phyloP scores from a whole-genome alignment of 768 basidiomycete genomes.

The Macrolepiota albuminosa region DNA sequence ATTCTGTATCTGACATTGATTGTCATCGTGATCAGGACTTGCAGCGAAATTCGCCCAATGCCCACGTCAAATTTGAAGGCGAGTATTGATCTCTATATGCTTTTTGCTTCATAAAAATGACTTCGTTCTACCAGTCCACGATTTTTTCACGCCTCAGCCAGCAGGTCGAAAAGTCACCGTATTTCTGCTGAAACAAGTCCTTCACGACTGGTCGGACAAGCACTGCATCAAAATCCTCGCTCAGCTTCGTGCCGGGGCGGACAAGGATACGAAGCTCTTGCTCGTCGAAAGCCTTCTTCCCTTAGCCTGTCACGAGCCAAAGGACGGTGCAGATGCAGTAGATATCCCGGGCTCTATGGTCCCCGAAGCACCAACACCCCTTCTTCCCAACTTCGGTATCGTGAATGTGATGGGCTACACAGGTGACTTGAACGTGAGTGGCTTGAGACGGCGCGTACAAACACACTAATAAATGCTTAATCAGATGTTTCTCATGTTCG shows the following conservation, averaged over 20 bases:
- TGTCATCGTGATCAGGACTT: neutral
- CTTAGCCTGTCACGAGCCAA: conserved; percentile 4
- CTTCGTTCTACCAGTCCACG: neutral
- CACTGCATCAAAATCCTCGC: conserved; percentile 2
- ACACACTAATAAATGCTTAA: no score
- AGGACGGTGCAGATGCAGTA: neutral
- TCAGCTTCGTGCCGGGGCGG: conserved; percentile 1
- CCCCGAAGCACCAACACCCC: conserved; percentile 19
- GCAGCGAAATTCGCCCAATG: neutral
- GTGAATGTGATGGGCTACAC: neutral
- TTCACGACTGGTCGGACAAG: conserved; percentile 9
- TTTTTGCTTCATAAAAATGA: neutral
- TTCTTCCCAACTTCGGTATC: conserved; percentile 35
- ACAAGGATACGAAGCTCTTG: conserved; percentile 3
- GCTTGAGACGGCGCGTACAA: no score
- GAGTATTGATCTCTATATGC: neutral
- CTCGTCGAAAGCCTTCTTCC: conserved; percentile 5
- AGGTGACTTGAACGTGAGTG: no score
- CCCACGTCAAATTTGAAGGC: conserved; percentile 8
- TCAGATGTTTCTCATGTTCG: neutral
- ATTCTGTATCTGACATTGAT: neutral
- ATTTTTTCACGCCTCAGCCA: conserved; percentile 5
- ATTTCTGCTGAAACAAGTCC: neutral
- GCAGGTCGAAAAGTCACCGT: neutral
- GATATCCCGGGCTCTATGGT: conserved; percentile 20